Conservation (phyloP, 78 protist genomes). For the Diacronema lutheri region DNA sequence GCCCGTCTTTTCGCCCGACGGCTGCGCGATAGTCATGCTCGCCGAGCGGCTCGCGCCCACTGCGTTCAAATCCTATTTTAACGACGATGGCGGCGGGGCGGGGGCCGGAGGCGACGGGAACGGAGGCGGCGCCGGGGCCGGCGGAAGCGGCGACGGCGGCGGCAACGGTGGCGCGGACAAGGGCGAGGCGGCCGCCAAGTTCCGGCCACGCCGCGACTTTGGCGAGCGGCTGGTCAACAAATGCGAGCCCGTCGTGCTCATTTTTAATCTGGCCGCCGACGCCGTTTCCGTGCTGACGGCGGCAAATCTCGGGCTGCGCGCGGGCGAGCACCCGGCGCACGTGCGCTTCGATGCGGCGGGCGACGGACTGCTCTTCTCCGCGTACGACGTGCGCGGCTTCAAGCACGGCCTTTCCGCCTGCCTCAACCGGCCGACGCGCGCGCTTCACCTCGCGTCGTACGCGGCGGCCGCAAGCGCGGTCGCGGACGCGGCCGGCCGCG, state of each 20-base stretch:
- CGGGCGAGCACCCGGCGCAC: background rate
- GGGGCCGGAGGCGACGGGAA: too few relatives aligned
- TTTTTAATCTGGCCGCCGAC: background rate
- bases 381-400: background rate
- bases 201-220: background rate
- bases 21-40: background rate
- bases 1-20: background rate
- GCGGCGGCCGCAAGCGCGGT: background rate
- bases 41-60: background rate
- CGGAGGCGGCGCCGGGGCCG: too few relatives aligned
- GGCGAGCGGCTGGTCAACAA: background rate
- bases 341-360: background rate
- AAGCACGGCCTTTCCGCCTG: constrained; percentile 1
- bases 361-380: background rate
- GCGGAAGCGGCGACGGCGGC: background rate
- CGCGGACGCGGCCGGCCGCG: background rate
- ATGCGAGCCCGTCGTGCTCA: background rate
- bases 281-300: background rate
- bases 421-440: background rate
- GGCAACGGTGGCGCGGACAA: too few relatives aligned
- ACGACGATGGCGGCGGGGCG: too few relatives aligned
- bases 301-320: background rate
- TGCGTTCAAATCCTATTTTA: too few relatives aligned
- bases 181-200: background rate
- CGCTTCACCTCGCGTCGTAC: background rate